Percentiles rank a stretch among this genome's conserved stretches.
Conservation (phyloP, 169 alveolate genomes). For the Eimeria acervulina region DNA sequence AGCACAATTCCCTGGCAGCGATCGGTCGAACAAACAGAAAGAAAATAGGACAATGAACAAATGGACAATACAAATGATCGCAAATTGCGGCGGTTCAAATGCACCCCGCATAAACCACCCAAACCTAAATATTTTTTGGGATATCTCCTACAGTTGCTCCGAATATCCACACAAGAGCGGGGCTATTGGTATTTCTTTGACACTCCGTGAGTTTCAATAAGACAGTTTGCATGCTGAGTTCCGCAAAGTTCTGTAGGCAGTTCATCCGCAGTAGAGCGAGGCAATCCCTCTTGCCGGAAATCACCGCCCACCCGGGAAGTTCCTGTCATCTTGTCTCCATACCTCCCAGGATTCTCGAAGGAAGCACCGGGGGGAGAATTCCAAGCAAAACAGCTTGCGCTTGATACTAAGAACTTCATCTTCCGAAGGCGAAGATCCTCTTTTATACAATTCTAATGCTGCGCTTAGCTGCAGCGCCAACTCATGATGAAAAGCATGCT, state of each 20-base stretch:
- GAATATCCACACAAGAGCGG: background rate
- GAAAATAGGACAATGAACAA: background rate
- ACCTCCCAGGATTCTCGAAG: background rate
- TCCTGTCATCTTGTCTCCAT: constrained; percentile 5
- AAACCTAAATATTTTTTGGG: too few species aligned
- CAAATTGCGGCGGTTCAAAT: too few species aligned
- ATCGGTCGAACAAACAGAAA: background rate
- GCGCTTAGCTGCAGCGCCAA: background rate
- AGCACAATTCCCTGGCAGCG: background rate
- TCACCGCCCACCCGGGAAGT: background rate
- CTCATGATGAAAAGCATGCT: background rate
- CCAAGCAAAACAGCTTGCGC: constrained; percentile 3
- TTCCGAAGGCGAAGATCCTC: background rate
- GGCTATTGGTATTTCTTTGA: background rate
- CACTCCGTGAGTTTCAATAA: background rate
- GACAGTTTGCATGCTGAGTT: background rate
- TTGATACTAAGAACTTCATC: background rate
- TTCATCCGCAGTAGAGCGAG: background rate
- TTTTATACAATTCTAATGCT: background rate
- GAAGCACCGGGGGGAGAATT: background rate
- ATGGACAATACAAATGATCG: background rate
- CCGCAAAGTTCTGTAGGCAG: background rate
- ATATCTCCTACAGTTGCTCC: background rate
- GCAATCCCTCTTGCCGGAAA: background rate
- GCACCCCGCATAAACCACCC: too few species aligned